phyloP scores from a whole-genome alignment of 163 green algal genomes.

The Prototheca wickerhamii region DNA sequence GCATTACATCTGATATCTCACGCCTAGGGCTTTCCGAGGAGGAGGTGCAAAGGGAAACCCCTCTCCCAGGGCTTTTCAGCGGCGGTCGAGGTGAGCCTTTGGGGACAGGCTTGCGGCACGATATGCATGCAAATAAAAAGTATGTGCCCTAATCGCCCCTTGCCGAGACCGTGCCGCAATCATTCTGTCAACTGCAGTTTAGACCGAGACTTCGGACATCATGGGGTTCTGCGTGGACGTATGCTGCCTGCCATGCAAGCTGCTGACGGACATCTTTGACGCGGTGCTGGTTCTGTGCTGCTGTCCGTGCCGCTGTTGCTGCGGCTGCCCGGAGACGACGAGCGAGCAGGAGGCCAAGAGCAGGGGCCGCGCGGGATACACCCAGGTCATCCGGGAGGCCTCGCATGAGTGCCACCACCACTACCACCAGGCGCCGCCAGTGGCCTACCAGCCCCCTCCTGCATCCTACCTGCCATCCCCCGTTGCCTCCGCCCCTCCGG shows the following conservation, averaged over 20 bases:
- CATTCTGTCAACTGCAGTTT: background rate
- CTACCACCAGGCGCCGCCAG: background rate
- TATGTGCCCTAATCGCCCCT: too few relatives aligned
- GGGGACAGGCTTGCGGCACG: too few relatives aligned
- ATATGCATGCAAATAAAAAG: too few relatives aligned
- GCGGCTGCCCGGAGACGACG: constrained; percentile 14
- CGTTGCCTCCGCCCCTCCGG: too few relatives aligned
- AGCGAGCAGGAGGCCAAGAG: constrained; percentile 1
- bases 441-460: background rate
- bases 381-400: background rate
- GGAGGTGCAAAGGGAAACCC: too few relatives aligned
- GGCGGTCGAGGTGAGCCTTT: too few relatives aligned
- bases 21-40: too few relatives aligned
- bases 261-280: constrained; percentile 6
- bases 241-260: constrained; percentile 15
- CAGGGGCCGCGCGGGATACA: too few relatives aligned
- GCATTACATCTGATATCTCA: too few relatives aligned
- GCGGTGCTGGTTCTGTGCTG: constrained; percentile 9
- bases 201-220: background rate
- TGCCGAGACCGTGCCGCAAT: too few relatives aligned
- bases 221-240: constrained; percentile 17
- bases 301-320: constrained; percentile 16
- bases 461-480: background rate
- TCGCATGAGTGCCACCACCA: background rate
- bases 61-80: too few relatives aligned